phyloP scores from a whole-genome alignment of 1,284 basidiomycete genomes.

The Cryptococcus sp. region DNA sequence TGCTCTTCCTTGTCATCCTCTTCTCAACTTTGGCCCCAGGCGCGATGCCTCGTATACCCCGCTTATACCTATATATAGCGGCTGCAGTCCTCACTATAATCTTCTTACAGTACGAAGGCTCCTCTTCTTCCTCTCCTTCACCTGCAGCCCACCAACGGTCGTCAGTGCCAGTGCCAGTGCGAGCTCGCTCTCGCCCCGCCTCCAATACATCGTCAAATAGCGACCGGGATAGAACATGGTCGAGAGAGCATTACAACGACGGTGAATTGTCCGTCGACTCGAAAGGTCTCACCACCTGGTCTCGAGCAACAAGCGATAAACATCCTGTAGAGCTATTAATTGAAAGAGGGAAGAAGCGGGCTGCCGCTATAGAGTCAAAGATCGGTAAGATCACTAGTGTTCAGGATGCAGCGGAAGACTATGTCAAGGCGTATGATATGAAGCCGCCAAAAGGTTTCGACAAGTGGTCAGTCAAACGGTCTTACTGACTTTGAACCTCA shows the following conservation, averaged over 20 bases:
- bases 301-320: neutral
- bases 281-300: constrained; percentile 10
- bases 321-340: constrained; percentile 46
- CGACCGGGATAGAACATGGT: neutral
- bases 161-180: too few relatives aligned
- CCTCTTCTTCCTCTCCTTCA: neutral
- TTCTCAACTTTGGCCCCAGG: too few relatives aligned
- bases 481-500: neutral
- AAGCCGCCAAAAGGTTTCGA: constrained; percentile 45
- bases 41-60: too few relatives aligned
- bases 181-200: too few relatives aligned
- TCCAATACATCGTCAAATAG: too few relatives aligned
- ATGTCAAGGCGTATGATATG: constrained; percentile 34
- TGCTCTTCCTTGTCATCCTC: too few relatives aligned
- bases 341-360: constrained; percentile 27
- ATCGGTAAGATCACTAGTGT: constrained; percentile 25
- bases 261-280: constrained; percentile 1
- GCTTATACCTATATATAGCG: too few relatives aligned
- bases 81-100: neutral
- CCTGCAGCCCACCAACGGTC: too few relatives aligned
- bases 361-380: constrained; percentile 25
- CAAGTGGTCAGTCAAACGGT: constrained; percentile 37
- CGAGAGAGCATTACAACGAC: neutral
- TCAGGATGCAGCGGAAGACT: constrained; percentile 39
- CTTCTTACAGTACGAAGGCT: neutral